Evolutionary conservation across 1,284 basidiomycete species (phyloP), one percentile per base, ranked within the genome.

Genomic region (Leucoagaricus sp.): DNA sequence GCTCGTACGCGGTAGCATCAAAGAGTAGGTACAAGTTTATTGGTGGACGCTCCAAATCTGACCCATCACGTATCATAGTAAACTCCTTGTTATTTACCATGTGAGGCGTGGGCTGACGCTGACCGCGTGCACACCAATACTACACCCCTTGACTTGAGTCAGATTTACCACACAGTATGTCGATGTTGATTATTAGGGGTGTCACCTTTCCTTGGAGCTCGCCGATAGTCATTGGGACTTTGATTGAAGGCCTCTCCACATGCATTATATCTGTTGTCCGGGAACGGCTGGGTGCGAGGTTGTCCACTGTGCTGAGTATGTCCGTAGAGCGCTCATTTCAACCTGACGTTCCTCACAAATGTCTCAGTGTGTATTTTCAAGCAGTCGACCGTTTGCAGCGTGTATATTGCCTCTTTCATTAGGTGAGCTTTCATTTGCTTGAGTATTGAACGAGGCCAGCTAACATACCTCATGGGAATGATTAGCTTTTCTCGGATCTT

Each of bases 131-230:
- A 75, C 82, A 4, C 72, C 89, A 5, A 67, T 91, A 19, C 78
- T 90, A 41, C 73, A 91, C 12, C 87, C 87, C 0, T 75, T 92
- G 17, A 89, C 89, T 34, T 92, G 89, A 82, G 89, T 88, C 67
- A 55, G 75, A 65, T 38, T 15, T n/a, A 5, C 13, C 15, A 15
- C 15, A 4, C 15, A 8, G 36, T 7, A 15, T 10, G 17, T n/a
- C 13, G 7, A 15, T 21, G 4, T 12, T 41, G 40, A 21, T 15
- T 41, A n/a, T 15, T 53, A 29, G 23, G 28, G 88, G 88, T 2
- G 78, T 85, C 0, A 83, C 83, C 1, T 88, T 87, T 62, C 79
- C 86, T 3, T 89, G 87, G 87, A 73, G 69, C 6, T 89, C 87
- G 0, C 77, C 84, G 0, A 72, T 82, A 0, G 84, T 91, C 12